A percentile compares a stretch with the other conserved stretches of the same genome.
Evolutionary conservation across 192 early-diverging fungal genomes (phyloP).

Genomic region (Backusella psychrophila): DNA sequence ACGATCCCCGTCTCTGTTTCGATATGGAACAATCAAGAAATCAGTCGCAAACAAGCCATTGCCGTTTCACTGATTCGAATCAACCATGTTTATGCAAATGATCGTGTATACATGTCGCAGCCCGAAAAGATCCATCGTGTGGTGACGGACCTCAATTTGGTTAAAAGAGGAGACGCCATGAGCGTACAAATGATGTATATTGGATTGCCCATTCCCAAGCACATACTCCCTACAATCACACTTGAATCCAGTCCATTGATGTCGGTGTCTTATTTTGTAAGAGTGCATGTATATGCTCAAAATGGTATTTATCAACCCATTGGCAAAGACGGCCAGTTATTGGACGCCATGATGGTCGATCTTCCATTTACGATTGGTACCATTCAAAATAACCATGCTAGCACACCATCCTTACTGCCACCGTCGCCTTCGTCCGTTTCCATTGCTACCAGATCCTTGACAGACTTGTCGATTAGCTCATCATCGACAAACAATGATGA

Average conservation of each 20-base stretch:
- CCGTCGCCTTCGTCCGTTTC: background rate
- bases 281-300: background rate
- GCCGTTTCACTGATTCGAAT: background rate
- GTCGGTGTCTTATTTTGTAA: slow-evolving; percentile 9
- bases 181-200: background rate
- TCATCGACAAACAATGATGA: background rate
- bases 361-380: slow-evolving; percentile 3
- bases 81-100: background rate
- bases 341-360: slow-evolving; percentile 4
- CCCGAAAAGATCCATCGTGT: background rate
- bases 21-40: background rate
- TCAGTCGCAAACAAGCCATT: background rate
- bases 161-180: background rate
- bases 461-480: background rate
- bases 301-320: background rate
- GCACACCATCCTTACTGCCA: background rate
- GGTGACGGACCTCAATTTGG: background rate
- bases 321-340: background rate
- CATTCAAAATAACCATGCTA: background rate
- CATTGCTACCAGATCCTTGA: background rate
- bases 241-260: slow-evolving; percentile 1
- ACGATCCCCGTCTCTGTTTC: background rate
- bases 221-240: background rate
- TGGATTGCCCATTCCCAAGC: background rate
- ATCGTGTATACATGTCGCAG: background rate